Evolutionary conservation across 345 rosid species (phyloP).

Genomic region (Brassica juncea): DNA sequence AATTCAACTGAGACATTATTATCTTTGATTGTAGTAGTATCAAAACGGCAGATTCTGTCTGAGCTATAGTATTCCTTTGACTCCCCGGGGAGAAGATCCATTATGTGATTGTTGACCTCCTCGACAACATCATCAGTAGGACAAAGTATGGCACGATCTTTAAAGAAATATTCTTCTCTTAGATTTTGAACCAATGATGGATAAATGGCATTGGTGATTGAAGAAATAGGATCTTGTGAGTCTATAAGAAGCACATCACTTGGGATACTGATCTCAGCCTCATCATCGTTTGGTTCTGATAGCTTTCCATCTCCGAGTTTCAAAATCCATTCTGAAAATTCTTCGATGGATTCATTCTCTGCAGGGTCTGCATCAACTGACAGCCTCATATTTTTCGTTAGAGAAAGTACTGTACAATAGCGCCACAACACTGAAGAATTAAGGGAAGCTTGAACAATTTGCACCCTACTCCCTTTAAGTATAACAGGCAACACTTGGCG

Average conservation of each 20-base stretch:
- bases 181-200: not conserved
- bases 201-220: not conserved
- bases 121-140: not conserved
- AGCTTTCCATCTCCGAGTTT: not conserved
- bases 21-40: not conserved
- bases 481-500: no score
- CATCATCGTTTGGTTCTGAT: not conserved
- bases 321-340: not conserved
- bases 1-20: not conserved
- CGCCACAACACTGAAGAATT: no score
- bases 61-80: not conserved
- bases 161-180: not conserved
- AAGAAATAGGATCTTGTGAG: not conserved
- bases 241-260: not conserved
- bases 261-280: not conserved
- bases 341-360: not conserved
- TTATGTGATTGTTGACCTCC: not conserved
- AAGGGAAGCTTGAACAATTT: no score
- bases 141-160: not conserved
- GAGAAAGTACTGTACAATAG: no score
- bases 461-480: no score
- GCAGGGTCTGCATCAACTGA: not conserved
- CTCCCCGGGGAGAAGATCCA: not conserved
- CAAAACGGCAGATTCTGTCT: not conserved
- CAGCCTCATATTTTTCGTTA: no score